Base-by-base conservation (phyloP, 768 basidiomycete genomes). In the Suillus spraguei region DNA sequence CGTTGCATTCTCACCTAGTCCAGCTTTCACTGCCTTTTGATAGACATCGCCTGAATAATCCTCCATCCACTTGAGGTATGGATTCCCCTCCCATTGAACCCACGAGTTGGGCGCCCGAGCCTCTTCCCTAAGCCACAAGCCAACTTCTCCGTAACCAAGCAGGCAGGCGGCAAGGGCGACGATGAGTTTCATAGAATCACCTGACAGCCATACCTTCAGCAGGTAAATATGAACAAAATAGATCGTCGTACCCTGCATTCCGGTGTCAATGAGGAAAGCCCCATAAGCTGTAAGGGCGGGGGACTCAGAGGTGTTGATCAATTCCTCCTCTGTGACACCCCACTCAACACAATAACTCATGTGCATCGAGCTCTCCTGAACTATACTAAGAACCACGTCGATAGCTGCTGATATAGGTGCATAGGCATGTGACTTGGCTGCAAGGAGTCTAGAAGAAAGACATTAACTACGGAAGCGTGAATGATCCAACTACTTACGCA, bases 131-230 rank as follows among this genome's bases (percentile, higher is more conserved):
- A 98, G 78, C 88, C 94, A 92, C 46, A 93, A 76, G 1, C 95
- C 95, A 0, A 95, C 93, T 72, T 97, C 92, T 13, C 95, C 95
- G 71, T 97, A 98, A 3, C 95, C 96, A 0, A 97, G 77, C 10
- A 97, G 80, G 72, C 96, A 98, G 9, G 92, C 89, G 11, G 91
- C 87, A 1, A 95, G 82, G 0, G 92, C 90, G 78, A 97, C 87
- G n/a, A 90, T 71, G 6, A 96, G 78, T 64, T 85, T 88, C 41
- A 85, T 83, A 5, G 83, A 73, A 70, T 95, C 93, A 0, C 93
- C 92, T 85, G 62, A 28, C 22, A 46, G 46, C 14, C 20, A 58
- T 32, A 36, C 5, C 47, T 49, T 42, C 22, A 38, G 22, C 36
- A 44, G 67, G 33, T 4, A 17, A 60, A 36, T 9, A 61, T n/a